Base-by-base conservation (phyloP, 2,329 filamentous ascomycete genomes). In the Ophiostoma piceae region DNA sequence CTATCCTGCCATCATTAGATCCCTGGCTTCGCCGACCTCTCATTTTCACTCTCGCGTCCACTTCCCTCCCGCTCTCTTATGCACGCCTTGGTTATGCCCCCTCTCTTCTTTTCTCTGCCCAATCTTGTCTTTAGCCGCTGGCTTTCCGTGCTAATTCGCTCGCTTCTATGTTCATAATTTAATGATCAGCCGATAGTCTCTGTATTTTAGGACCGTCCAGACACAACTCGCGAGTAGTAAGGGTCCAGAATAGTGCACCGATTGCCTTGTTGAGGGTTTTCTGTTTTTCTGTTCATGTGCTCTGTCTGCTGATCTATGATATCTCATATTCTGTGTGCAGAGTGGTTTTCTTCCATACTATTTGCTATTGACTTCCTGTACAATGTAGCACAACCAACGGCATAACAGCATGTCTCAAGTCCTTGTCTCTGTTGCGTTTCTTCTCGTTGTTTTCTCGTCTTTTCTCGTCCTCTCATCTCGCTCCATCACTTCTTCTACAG, bases 261-360 rank as follows among this genome's bases (percentile, higher is more conserved):
- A 62, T 62, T 62, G 57, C 57, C 57, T 62, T 62, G 57, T 62
- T 62, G 57, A 35, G 57, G 57, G 57, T 11, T 35, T 62, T 62
- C 9, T 57, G 5, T 6, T 54, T 54, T n/a, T 57, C 8, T 11
- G 51, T n/a, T 9, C 19, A 26, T 57, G 51, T 19, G 54, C 22
- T 32, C 22, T 60, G 8, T 57, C 12, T 57, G 51, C 22, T 57
- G 22, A 57, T 57, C 51, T 57, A 26, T 57, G 51, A 57, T 57
- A 57, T 26, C 51, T 57, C 51, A 57, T 57, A 57, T 26, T 57
- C 16, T 12, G 8, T n/a, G 11, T 26, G 22, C 8, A 9, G n/a
- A 22, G 3, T 57, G 6, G 6, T 29, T 57, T 14, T 19, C 43
- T 47, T 19, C 2, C 19, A 14, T 47, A n/a, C 43, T 47, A n/a